Evolutionary conservation across 306 rosid species (phyloP), one percentile per base, ranked within the genome.

Genomic region (Gastrolobium bilobum): DNA sequence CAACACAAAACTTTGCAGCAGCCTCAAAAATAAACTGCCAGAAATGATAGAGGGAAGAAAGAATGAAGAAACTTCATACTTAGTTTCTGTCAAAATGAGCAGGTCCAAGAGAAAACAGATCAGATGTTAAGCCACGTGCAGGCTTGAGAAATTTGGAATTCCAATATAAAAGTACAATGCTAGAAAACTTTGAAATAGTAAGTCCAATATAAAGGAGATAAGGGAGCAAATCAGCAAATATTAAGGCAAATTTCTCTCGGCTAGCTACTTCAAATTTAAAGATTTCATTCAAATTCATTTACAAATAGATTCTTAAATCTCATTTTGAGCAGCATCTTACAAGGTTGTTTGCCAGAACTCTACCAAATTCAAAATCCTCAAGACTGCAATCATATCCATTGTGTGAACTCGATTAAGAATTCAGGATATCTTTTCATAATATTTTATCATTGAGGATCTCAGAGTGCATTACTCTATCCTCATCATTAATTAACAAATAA

Each of bases 21-120:
- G 89, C 87, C 38, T 77, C 54, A 60, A 89, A 89, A 60, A 89
- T 84, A 35, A 79, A 82, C 92, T 89, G 83, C 84, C 59, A 73
- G 48, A 40, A 65, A 20, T 20, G 26, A 20, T 20, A 20, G 1
- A 20, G 26, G 26, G 26, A 20, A 20, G 26, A 20, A 75, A 42
- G 57, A 53, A 74, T 33, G n/a, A 71, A 53, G 66, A 11, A 52
- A 48, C 34, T 75, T 72, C n/a, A 38, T 7, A 34, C 33, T 73
- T 20, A n/a, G 47, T 68, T 63, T 76, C 58, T 42, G 58, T 4
- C 11, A 68, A 37, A 65, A 53, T 40, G 1, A 60, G 7, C 69
- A 65, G 11, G 26, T 53, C 72, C 62, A 76, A 74, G 37, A 67
- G 63, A 54, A 44, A 47, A 48, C 14, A 29, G 31, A 81, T 48